A percentile compares a stretch with the other conserved stretches of the same genome.
Evolutionary conservation across 1,284 basidiomycete genomes (phyloP).

Genomic region (Apiotrichum gamsii): DNA sequence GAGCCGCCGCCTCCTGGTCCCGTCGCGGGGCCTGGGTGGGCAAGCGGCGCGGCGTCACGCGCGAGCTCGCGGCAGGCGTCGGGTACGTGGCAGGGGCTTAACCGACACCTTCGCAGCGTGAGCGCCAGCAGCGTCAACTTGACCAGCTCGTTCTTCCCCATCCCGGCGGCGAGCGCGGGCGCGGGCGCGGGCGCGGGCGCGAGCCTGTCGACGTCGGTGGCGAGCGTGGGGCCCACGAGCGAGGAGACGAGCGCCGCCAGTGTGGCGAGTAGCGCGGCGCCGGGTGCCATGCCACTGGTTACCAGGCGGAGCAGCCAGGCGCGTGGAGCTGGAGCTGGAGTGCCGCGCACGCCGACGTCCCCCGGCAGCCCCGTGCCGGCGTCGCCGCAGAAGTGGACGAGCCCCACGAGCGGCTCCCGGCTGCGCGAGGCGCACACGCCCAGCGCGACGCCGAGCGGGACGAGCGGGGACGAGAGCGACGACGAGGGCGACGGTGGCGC

Average conservation of each 20-base stretch:
- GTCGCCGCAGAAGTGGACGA: neutral
- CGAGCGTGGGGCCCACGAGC: neutral
- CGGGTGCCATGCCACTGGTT: neutral
- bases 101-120: neutral
- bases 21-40: constrained; percentile 14
- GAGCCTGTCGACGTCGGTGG: neutral
- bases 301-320: too few species aligned
- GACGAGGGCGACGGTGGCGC: neutral
- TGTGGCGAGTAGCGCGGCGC: neutral
- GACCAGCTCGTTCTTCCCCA: too few species aligned
- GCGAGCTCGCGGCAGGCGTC: constrained; percentile 10
- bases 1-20: constrained; percentile 21
- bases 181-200: too few species aligned
- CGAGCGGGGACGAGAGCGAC: too few species aligned
- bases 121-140: neutral
- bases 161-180: too few species aligned
- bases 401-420: neutral
- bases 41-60: constrained; percentile 12
- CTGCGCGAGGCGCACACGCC: neutral
- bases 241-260: neutral
- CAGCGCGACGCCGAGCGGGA: neutral
- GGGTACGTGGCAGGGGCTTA: neutral
- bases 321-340: too few species aligned
- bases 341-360: neutral
- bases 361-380: too few species aligned